Conservation (phyloP, 2,329 filamentous ascomycete species). For the Fusarium oligoseptatum region DNA sequence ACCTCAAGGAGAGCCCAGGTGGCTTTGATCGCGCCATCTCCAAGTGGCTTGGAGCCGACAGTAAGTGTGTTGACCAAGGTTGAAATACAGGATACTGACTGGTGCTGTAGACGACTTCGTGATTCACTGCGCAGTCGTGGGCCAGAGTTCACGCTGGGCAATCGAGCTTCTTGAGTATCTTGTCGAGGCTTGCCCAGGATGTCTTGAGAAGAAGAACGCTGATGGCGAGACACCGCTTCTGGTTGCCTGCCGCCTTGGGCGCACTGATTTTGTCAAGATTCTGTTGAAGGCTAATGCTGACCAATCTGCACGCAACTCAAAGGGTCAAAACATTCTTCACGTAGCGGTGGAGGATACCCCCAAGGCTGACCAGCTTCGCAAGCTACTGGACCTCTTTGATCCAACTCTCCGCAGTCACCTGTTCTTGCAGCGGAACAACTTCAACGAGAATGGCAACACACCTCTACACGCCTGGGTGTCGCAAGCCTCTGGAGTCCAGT, state of each 20-base stretch:
- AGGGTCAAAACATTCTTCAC: constrained; percentile 78
- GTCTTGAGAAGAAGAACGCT: constrained; percentile 72
- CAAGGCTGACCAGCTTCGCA: constrained; percentile 53
- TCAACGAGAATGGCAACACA: constrained; percentile 66
- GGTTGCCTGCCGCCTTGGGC: constrained; percentile 71
- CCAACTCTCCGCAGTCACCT: constrained; percentile 67
- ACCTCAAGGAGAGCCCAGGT: constrained; percentile 69
- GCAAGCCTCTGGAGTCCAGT: constrained; percentile 40
- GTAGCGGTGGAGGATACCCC: constrained; percentile 57
- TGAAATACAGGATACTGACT: constrained; percentile 36
- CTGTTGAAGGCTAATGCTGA: constrained; percentile 79
- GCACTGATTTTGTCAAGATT: constrained; percentile 67
- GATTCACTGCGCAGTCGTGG: constrained; percentile 75
- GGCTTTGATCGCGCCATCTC: constrained; percentile 74
- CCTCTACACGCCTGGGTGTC: constrained; percentile 74
- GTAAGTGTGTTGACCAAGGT: constrained; percentile 57
- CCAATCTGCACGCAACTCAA: constrained; percentile 71
- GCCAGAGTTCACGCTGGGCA: constrained; percentile 55
- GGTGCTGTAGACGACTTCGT: constrained; percentile 66
- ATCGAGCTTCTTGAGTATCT: constrained; percentile 75
- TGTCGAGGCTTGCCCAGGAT: constrained; percentile 70
- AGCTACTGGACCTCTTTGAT: constrained; percentile 71
- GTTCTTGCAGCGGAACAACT: constrained; percentile 69
- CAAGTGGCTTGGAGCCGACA: constrained; percentile 72
- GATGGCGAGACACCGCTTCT: constrained; percentile 76